phyloP scores from a whole-genome alignment of 2,329 filamentous ascomycete species.

The Fusarium sp. region DNA sequence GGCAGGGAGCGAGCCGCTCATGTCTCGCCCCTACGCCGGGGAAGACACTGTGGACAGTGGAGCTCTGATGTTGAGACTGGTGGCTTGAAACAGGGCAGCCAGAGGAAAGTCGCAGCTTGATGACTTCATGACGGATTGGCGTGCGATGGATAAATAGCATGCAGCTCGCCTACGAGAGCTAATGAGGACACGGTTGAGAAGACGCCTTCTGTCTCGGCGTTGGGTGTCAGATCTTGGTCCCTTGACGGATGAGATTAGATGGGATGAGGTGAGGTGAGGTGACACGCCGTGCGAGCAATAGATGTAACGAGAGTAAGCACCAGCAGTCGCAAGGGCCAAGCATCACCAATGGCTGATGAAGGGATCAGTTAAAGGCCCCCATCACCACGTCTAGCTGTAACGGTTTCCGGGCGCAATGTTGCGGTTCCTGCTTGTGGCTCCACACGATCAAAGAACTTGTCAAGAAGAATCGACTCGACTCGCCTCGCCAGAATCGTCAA shows the following conservation, averaged over 20 bases:
- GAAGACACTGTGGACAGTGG: constrained; percentile 23
- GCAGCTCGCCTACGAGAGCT: constrained; percentile 4
- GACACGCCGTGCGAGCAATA: constrained; percentile 21
- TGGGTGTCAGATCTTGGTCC: constrained; percentile 10
- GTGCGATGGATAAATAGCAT: background rate
- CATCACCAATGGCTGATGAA: constrained; percentile 23
- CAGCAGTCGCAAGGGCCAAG: constrained; percentile 12
- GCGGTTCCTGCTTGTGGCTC: constrained; percentile 31
- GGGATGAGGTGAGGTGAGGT: constrained; percentile 23
- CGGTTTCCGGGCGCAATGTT: constrained; percentile 31
- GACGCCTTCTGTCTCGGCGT: background rate
- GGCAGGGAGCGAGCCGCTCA: constrained; percentile 15
- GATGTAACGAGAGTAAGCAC: constrained; percentile 15
- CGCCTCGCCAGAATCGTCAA: background rate
- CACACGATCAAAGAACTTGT: constrained; percentile 7
- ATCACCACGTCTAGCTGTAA: constrained; percentile 24
- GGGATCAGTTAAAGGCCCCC: constrained; percentile 18
- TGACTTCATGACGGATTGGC: constrained; percentile 3
- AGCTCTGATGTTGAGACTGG: constrained; percentile 18
- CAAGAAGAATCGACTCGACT: background rate
- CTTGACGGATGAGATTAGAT: constrained; percentile 18
- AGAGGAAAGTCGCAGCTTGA: constrained; percentile 13
- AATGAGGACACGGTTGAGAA: background rate
- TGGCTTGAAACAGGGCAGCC: constrained; percentile 20
- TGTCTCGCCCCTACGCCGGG: constrained; percentile 21